Conservation (phyloP, 2,329 filamentous ascomycete genomes). For the Arthroderma sp. region DNA sequence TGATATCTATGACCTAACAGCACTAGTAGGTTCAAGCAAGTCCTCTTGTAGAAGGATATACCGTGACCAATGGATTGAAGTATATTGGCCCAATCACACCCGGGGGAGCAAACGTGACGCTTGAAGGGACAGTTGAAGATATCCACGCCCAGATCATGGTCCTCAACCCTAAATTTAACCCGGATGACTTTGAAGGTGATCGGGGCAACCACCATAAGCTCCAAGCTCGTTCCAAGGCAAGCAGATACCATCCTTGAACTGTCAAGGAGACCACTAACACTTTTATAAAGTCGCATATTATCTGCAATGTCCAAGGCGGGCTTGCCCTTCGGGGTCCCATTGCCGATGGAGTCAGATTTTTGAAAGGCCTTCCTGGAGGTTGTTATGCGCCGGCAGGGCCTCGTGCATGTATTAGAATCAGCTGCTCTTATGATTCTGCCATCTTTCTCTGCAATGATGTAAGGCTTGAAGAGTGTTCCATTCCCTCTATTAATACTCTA, state of each 20-base stretch:
- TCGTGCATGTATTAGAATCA: not conserved
- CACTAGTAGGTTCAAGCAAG: not conserved
- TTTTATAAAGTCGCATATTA: too few species aligned
- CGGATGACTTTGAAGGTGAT: not conserved
- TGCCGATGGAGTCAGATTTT: not conserved
- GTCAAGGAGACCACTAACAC: too few species aligned
- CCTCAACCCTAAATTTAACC: not conserved
- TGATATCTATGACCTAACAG: not conserved
- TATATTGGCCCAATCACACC: not conserved
- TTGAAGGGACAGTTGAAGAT: not conserved
- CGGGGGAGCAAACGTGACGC: not conserved
- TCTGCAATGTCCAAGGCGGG: too few species aligned
- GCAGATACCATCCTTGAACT: not conserved
- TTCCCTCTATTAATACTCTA: too few species aligned
- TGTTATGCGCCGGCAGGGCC: not conserved
- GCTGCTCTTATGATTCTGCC: not conserved
- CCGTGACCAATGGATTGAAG: not conserved
- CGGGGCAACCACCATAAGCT: not conserved
- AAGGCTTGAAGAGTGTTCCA: not conserved
- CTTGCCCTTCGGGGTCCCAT: too few species aligned
- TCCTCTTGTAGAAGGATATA: not conserved
- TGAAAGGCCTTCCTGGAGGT: not conserved
- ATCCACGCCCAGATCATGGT: not conserved
- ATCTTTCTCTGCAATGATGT: not conserved
- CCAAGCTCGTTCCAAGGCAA: not conserved